A percentile compares a stretch with the other conserved stretches of the same genome.
These are phyloP conservation scores for Puccinia hordei DNA, from an alignment of 1,284 basidiomycete species.

Conservation along the genomic window DNA sequence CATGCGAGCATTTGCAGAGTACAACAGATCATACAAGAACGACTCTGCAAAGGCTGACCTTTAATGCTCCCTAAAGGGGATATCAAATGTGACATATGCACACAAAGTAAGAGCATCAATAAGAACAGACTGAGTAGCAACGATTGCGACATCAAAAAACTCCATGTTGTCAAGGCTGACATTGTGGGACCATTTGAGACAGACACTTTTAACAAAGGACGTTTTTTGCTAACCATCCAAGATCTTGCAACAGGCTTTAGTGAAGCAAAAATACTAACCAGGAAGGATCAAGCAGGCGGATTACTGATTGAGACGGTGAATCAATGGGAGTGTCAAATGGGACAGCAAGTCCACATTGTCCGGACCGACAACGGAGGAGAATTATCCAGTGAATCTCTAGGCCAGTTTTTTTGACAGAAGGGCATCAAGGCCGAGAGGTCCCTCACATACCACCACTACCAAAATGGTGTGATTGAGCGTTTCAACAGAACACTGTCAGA, in stretches of 20 bases:
- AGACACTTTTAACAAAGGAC: neutral
- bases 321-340: neutral
- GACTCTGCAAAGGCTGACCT: too few species aligned
- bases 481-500: constrained; percentile 16
- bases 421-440: neutral
- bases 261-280: neutral
- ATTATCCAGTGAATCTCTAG: neutral
- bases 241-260: neutral
- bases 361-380: constrained; percentile 2
- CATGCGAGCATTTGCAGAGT: too few species aligned
- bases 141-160: neutral
- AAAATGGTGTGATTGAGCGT: constrained; percentile 2
- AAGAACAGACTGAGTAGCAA: too few species aligned
- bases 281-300: neutral
- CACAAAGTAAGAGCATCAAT: too few species aligned
- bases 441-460: neutral
- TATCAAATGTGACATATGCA: too few species aligned
- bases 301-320: neutral
- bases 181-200: neutral
- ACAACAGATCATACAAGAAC: too few species aligned
- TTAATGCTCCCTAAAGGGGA: too few species aligned
- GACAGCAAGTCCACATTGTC: neutral
- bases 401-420: neutral
- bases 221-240: neutral
- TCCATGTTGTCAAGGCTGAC: neutral